phyloP scores from a whole-genome alignment of 352 stramenopile species.

The Pythium phragmiticola region DNA sequence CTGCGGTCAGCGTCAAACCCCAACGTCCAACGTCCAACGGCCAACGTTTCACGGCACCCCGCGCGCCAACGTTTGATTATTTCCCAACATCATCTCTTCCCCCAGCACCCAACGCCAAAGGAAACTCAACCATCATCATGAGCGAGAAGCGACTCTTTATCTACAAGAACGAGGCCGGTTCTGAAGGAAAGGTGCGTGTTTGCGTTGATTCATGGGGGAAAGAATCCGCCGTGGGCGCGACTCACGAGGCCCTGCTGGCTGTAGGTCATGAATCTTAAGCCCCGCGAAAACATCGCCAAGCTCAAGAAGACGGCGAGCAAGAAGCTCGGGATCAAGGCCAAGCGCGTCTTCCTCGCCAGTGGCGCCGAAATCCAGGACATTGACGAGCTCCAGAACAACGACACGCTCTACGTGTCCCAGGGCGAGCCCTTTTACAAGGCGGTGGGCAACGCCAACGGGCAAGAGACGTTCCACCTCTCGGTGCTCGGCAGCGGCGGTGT shows the following conservation, averaged over 20 bases:
- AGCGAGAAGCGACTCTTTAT: constrained; percentile 86
- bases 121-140: constrained; percentile 32
- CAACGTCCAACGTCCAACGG: constrained; percentile 1
- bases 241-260: not conserved
- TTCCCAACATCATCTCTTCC: not conserved
- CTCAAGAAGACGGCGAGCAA: constrained; percentile 86
- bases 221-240: not conserved
- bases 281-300: constrained; percentile 62
- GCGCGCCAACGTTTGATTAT: not conserved
- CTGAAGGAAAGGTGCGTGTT: constrained; percentile 64
- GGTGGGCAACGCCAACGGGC: constrained; percentile 53
- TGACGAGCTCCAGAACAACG: constrained; percentile 88
- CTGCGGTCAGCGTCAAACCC: no score
- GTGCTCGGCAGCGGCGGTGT: constrained; percentile 87
- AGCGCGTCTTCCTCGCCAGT: constrained; percentile 75
- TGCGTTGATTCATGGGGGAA: not conserved
- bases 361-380: constrained; percentile 84
- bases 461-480: constrained; percentile 87
- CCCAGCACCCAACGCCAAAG: not conserved
- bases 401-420: constrained; percentile 85
- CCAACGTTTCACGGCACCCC: not conserved
- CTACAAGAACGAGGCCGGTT: constrained; percentile 84
- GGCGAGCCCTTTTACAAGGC: constrained; percentile 86
- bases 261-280: constrained; percentile 81
- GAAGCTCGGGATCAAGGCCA: constrained; percentile 78